These are phyloP conservation scores for Podaxis sp. DNA, from an alignment of 768 basidiomycete species.

Conservation along the genomic window DNA sequence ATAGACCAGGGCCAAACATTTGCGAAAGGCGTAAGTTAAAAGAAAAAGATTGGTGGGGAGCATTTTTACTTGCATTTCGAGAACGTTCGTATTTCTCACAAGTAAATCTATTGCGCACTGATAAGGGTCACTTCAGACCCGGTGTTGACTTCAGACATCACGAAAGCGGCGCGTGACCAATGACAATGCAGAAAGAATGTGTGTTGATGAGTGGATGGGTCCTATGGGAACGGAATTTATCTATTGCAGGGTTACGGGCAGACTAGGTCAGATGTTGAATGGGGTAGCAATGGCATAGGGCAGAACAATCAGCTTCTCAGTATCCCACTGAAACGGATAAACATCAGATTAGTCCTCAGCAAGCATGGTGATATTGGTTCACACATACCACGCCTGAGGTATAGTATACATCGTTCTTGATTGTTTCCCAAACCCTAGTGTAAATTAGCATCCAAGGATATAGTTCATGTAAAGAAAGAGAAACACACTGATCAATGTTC, in stretches of 20 bases:
- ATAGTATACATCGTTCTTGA: slow-evolving; percentile 44
- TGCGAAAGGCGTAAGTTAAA: not conserved
- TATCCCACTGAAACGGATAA: slow-evolving; percentile 49
- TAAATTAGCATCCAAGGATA: not conserved
- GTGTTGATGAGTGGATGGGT: too few species aligned
- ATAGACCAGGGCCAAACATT: not conserved
- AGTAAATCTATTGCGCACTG: not conserved
- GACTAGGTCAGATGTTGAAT: not conserved
- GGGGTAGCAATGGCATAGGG: slow-evolving; percentile 43
- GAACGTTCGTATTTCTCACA: slow-evolving; percentile 1
- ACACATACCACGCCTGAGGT: slow-evolving; percentile 39
- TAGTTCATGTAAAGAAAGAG: slow-evolving; percentile 18
- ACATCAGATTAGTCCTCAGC: not conserved
- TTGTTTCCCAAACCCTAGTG: slow-evolving; percentile 36
- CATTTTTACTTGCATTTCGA: not conserved
- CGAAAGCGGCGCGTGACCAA: not conserved
- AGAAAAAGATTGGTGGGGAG: too few species aligned
- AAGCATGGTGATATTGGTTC: not conserved
- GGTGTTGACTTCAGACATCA: not conserved
- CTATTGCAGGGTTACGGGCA: not conserved
- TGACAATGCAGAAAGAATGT: too few species aligned
- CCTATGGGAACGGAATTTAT: not conserved
- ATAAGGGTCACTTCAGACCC: not conserved
- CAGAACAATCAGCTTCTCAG: slow-evolving; percentile 48
- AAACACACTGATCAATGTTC: slow-evolving; percentile 45